Evolutionary conservation across 2,329 filamentous ascomycete genomes (phyloP).

Genomic region (Monosporascus sp.): DNA sequence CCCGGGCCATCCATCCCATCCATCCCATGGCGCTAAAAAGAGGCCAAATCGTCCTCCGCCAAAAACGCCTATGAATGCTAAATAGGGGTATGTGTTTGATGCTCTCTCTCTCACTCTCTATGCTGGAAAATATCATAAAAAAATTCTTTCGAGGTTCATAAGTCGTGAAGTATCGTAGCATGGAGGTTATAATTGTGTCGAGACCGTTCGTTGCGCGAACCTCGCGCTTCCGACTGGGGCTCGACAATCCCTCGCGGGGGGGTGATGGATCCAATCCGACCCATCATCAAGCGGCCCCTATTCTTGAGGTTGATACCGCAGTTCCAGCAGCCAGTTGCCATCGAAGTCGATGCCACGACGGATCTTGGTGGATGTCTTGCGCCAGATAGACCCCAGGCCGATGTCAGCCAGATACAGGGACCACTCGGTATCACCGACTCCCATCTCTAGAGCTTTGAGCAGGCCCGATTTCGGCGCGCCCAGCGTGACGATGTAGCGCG

Average conservation of each 20-base stretch:
- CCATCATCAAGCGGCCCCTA: not conserved
- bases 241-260: no score
- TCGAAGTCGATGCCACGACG: conserved; percentile 86
- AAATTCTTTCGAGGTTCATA: not conserved
- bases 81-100: not conserved
- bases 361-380: conserved; percentile 74
- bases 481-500: conserved; percentile 77
- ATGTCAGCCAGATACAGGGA: conserved; percentile 81
- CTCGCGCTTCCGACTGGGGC: no score
- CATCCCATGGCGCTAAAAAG: no score
- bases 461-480: conserved; percentile 84
- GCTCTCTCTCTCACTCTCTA: not conserved
- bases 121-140: not conserved
- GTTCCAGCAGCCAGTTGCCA: conserved; percentile 74
- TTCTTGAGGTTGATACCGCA: conserved; percentile 41
- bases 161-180: no score
- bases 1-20: no score
- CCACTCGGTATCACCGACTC: conserved; percentile 59
- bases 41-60: no score
- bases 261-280: no score
- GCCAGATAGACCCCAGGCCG: conserved; percentile 78
- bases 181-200: no score
- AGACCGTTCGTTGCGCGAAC: no score
- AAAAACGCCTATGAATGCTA: not conserved
- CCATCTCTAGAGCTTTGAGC: conserved; percentile 66